Evolutionary conservation across 2,329 filamentous ascomycete species (phyloP), one percentile per base, ranked within the genome.

Genomic region (Colletotrichum sp.): DNA sequence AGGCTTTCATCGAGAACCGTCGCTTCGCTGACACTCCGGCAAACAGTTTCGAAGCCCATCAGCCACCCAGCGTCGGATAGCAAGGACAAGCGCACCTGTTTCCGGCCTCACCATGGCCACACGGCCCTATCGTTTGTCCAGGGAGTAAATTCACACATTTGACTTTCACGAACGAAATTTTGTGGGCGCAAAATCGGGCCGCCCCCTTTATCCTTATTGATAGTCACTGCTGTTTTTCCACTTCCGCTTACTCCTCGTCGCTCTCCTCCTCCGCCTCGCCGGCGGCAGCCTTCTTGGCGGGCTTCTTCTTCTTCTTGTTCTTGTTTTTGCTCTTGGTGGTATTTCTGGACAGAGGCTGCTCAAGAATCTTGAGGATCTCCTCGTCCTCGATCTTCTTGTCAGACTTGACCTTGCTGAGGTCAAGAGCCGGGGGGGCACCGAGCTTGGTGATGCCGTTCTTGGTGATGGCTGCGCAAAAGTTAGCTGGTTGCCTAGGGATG

Each of bases 361-460:
- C 96, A 68, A 99, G 91, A 79, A 99, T 96, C 90, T 97, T 95
- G 81, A 99, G 92, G 79, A 99, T 91, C 88, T 99, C 96, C 88
- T 98, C 95, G 79, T 99, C 96, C 79, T 93, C 94, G 83, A 99
- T 98, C 92, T 98, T 98, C 92, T 99, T 99, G 86, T 99, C 96
- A 39, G 95, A 94, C 91, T 98, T 94, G 90, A 94, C 92, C 89
- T 96, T 96, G 84, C 90, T 91, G 77, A 97, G 85, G 83, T 99
- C 95, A 78, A 94, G 90, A 26, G 93, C 85, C 77, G 95, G 92
- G 39, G 97, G 93, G 30, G 91, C 93, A 81, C 95, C 93, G 75
- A 99, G 89, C 88, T 95, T 95, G 83, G 94, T 95, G 82, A 99
- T 89, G 80, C 97, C 97, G 85, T 99, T 98, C 92, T 99, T 99